Percentiles rank a stretch among this genome's conserved stretches.
These are phyloP conservation scores for cucumber (Cucumis sativus) DNA, from an alignment of 306 rosid genomes.

Conservation along the genomic window Cucumber_9930_V3 NC_026661.2:17493501-17494000, in stretches of 20 bases:
- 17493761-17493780: not conserved
- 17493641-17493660: conserved; percentile 5
- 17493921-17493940: too few relatives aligned
- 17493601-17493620: not conserved
- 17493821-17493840: not conserved
- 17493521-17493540: not conserved
- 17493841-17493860: conserved; percentile 6
- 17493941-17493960: too few relatives aligned
- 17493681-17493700: not conserved
- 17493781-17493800: not conserved
- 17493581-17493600: not conserved
- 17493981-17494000: too few relatives aligned
- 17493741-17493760: too few relatives aligned
- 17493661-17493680: not conserved
- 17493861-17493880: conserved; percentile 4
- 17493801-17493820: not conserved
- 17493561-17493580: not conserved
- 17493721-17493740: not conserved
- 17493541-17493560: not conserved
- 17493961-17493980: too few relatives aligned
- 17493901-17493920: conserved; percentile 1
- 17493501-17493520: not conserved
- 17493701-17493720: not conserved
- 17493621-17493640: conserved; percentile 4
- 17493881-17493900: conserved; percentile 5